Evolutionary conservation across 805 yeast genomes (phyloP), one percentile per base, ranked within the genome.

Genomic region (Priceomyces carsonii): DNA sequence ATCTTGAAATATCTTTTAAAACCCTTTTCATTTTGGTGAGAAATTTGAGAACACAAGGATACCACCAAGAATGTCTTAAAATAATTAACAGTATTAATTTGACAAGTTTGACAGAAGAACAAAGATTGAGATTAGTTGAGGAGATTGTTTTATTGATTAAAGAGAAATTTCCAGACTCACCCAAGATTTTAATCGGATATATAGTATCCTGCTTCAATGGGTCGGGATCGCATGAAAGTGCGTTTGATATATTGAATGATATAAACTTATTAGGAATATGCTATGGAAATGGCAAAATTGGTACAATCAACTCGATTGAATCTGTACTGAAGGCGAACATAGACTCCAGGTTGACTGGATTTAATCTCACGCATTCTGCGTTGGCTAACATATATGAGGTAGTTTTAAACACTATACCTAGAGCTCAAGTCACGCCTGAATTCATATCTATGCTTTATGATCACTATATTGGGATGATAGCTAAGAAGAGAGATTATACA

Each of bases 171-270:
- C 48, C 59, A 0, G 36, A 39, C 6, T 52, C 61, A 5, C 71
- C 71, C 2, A 57, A 63, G 22, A 52, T 65, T 3, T 44, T 65
- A 4, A 45, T 62, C 4, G 73, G 71, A 2, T 68, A 68, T 44
- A 53, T 57, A 20, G 54, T 58, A 0, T 48, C 66, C 1, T 39
- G 63, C 13, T 65, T 57, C 36, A 39, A 39, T 9, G 45, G 45
- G 2, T 39, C 38, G 7, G 35, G 29, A 15, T 30, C 26, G 1
- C 25, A 40, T 6, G 32, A 43, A 3, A 20, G 31, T 3, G 53
- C 53, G 0, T 43, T 56, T 8, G 33, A 46, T 3, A 33, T 57
- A 1, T 45, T 67, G 9, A 52, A 59, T 26, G 53, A 58, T 3
- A 40, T 65, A 18, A 42, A 51, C 18, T 20, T 66, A 15, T 40